Conservation (phyloP, 768 basidiomycete genomes). For the Termitomyces sp. region DNA sequence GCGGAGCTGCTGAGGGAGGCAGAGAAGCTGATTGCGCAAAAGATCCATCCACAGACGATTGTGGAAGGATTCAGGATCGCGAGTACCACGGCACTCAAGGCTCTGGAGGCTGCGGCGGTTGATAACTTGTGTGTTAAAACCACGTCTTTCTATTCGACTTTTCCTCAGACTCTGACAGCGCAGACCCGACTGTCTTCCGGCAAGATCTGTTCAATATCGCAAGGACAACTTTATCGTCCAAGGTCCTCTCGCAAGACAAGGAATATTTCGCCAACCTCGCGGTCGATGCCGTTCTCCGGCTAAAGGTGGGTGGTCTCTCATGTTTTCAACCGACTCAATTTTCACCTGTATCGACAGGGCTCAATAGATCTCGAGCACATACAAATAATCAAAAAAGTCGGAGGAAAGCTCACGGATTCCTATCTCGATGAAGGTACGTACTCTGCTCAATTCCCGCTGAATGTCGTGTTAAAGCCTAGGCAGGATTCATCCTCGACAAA, state of each 20-base stretch:
- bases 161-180: slow-evolving; percentile 31
- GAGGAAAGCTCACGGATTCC: slow-evolving; percentile 95
- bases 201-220: slow-evolving; percentile 96
- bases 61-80: slow-evolving; percentile 96
- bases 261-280: slow-evolving; percentile 97
- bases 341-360: slow-evolving; percentile 48
- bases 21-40: slow-evolving; percentile 86
- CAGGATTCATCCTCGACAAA: slow-evolving; percentile 98
- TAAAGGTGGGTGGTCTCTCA: slow-evolving; percentile 54
- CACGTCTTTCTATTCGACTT: neutral
- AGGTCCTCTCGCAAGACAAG: slow-evolving; percentile 96
- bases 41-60: slow-evolving; percentile 97
- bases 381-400: slow-evolving; percentile 99
- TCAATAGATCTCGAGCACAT: slow-evolving; percentile 97
- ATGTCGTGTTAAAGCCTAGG: neutral
- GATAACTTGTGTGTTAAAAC: slow-evolving; percentile 69
- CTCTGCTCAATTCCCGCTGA: slow-evolving; percentile 5
- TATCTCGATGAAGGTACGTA: slow-evolving; percentile 89
- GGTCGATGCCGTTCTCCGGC: slow-evolving; percentile 89
- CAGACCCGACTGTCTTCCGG: slow-evolving; percentile 72
- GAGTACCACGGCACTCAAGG: slow-evolving; percentile 74
- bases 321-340: neutral
- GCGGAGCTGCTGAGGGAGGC: slow-evolving; percentile 92
- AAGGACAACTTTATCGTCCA: slow-evolving; percentile 90
- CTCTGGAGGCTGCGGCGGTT: slow-evolving; percentile 75